phyloP scores from a whole-genome alignment of 75 land plant species.

The Sequoia sempervirens region DNA sequence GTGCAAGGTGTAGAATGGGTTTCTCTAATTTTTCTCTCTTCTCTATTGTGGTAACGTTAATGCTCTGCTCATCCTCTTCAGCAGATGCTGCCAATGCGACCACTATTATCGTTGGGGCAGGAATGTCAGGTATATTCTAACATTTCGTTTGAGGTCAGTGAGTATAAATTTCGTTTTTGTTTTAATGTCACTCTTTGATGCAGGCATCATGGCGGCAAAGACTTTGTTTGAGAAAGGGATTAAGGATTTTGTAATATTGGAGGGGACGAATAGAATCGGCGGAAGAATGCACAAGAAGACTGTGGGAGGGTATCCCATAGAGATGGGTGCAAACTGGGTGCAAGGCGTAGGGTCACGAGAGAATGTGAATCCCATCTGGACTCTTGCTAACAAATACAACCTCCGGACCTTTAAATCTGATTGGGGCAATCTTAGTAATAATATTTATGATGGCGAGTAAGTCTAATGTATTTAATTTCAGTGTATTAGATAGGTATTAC shows the following conservation, averaged over 20 bases:
- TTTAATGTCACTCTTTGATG: not conserved
- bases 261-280: constrained; percentile 52
- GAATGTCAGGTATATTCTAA: constrained; percentile 20
- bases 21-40: not conserved
- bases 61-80: not conserved
- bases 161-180: not conserved
- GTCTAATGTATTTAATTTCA: not conserved
- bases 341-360: constrained; percentile 41
- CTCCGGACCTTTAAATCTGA: constrained; percentile 30
- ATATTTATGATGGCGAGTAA: constrained; percentile 25
- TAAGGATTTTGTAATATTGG: constrained; percentile 48
- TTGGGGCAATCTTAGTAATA: constrained; percentile 28
- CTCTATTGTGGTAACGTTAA: not conserved
- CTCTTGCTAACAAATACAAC: constrained; percentile 32
- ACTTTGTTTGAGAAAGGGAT: constrained; percentile 44
- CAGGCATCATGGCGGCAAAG: constrained; percentile 67
- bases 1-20: not conserved
- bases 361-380: constrained; percentile 47
- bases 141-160: no score
- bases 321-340: constrained; percentile 69
- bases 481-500: no score
- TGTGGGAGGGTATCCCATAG: constrained; percentile 29
- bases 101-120: constrained; percentile 29
- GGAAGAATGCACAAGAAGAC: constrained; percentile 42
- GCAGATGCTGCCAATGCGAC: not conserved